Evolutionary conservation across 2,329 filamentous ascomycete genomes (phyloP).

Genomic region (Penicillium sp.): DNA sequence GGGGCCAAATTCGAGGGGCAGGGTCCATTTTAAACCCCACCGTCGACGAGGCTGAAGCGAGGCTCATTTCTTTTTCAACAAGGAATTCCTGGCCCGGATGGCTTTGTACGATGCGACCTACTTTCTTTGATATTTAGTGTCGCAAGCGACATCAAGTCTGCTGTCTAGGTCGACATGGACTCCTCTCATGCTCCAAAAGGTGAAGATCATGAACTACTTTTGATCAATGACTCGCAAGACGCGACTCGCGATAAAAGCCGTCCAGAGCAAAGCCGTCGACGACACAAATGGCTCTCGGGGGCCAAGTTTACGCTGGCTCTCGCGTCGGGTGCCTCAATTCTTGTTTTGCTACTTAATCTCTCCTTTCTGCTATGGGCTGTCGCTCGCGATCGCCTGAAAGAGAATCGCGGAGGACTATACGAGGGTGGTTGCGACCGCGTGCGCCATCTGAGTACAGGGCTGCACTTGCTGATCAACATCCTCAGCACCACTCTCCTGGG

Average conservation of each 20-base stretch:
- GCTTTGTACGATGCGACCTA: too few species aligned
- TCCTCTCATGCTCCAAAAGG: background rate
- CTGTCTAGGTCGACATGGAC: too few species aligned
- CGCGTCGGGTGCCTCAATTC: background rate
- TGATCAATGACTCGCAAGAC: too few species aligned
- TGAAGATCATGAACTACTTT: too few species aligned
- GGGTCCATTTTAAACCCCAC: too few species aligned
- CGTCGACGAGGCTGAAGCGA: too few species aligned
- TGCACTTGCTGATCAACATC: constrained; percentile 56
- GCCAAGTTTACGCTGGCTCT: background rate
- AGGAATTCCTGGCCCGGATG: too few species aligned
- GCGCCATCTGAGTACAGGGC: constrained; percentile 16
- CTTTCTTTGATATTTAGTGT: too few species aligned
- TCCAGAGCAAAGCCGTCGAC: background rate
- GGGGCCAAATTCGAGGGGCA: too few species aligned
- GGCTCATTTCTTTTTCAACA: too few species aligned
- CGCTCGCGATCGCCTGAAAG: background rate
- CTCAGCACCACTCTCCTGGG: constrained; percentile 52
- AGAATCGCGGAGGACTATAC: constrained; percentile 11
- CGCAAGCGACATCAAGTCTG: too few species aligned
- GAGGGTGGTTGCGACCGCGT: constrained; percentile 18
- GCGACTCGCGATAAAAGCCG: background rate
- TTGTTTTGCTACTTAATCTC: constrained; percentile 5
- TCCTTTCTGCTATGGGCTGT: constrained; percentile 6
- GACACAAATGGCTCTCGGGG: background rate